Conservation (phyloP, 192 early-diverging fungal species). For the Entomortierella parvispora region DNA sequence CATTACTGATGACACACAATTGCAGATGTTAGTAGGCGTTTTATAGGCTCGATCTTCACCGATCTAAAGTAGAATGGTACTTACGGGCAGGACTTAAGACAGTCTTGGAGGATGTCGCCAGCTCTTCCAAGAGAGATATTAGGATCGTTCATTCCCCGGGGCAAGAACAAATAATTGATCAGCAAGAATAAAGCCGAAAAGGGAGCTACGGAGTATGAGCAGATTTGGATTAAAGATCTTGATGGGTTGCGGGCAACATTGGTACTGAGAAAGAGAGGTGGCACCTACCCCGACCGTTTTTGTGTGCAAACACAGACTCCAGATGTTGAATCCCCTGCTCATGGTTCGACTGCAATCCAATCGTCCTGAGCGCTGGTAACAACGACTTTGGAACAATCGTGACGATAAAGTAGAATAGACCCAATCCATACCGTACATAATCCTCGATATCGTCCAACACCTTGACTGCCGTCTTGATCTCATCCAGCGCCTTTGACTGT, state of each 20-base stretch:
- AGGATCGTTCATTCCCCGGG: conserved; percentile 48
- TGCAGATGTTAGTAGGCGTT: no score
- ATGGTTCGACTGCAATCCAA: conserved; percentile 45
- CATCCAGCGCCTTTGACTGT: conserved; percentile 43
- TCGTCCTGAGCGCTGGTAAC: conserved; percentile 35
- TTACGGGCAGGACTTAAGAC: conserved; percentile 47
- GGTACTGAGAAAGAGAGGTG: no score
- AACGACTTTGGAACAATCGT: conserved; percentile 49
- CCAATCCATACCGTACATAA: conserved; percentile 53
- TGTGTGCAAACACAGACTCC: conserved; percentile 30
- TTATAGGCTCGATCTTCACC: no score
- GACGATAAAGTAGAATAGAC: conserved; percentile 54
- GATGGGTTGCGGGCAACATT: background rate
- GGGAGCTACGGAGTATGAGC: no score
- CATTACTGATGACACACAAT: conserved; percentile 31
- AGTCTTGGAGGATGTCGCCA: conserved; percentile 36
- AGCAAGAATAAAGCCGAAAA: conserved; percentile 50
- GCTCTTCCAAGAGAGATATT: conserved; percentile 42
- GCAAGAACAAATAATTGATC: conserved; percentile 52
- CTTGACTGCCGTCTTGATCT: conserved; percentile 34
- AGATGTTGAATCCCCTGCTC: conserved; percentile 41
- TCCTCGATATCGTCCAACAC: conserved; percentile 52
- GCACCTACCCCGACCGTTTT: conserved; percentile 36
- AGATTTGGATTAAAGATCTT: background rate
- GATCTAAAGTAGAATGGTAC: background rate